A percentile compares a stretch with the other conserved stretches of the same genome.
phyloP scores from a whole-genome alignment of 371 early-diverging fungal genomes.

The Apophysomyces ossiformis region DNA sequence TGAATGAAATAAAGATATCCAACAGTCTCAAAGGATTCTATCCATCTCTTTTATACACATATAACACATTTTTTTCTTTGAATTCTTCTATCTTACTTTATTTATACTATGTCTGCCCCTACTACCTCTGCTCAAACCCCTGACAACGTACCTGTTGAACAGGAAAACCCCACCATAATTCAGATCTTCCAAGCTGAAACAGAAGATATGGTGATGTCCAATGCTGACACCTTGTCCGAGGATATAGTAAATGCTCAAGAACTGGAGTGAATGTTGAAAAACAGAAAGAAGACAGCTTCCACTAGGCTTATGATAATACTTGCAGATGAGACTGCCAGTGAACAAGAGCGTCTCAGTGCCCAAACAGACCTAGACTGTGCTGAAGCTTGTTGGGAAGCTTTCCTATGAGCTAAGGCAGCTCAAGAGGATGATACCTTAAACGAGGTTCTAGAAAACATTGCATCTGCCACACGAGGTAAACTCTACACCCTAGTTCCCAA shows the following conservation, averaged over 20 bases:
- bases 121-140: neutral
- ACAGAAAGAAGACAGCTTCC: too few species aligned
- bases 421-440: neutral
- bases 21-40: too few species aligned
- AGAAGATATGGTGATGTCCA: too few species aligned
- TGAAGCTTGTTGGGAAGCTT: neutral
- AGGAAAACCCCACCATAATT: neutral
- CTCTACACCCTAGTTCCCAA: neutral
- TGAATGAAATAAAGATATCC: too few species aligned
- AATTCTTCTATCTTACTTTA: neutral
- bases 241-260: too few species aligned
- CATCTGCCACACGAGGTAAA: neutral
- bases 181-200: too few species aligned
- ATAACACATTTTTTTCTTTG: neutral
- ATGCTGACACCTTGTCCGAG: too few species aligned
- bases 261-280: too few species aligned
- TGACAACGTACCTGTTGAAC: neutral
- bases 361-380: neutral
- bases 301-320: neutral
- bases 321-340: neutral
- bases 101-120: neutral
- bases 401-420: neutral
- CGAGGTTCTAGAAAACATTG: neutral
- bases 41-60: too few species aligned
- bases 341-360: neutral